Evolutionary conservation across 208 protist species (phyloP).

Genomic region (Crithidia sp.): DNA sequence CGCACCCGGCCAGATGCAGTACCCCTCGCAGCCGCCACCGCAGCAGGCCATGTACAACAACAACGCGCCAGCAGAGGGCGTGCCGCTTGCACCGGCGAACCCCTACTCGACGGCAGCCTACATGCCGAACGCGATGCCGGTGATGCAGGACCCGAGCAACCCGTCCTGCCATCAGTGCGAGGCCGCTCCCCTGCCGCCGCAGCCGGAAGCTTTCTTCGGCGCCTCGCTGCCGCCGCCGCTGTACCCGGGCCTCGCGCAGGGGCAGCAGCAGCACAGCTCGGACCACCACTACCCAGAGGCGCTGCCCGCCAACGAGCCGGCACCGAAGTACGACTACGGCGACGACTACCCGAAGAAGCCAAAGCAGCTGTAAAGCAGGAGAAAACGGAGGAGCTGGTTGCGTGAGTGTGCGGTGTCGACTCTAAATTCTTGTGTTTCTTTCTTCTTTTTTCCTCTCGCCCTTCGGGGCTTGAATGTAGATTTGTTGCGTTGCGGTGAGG

Average conservation of each 20-base stretch:
- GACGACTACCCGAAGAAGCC: slow-evolving; percentile 20
- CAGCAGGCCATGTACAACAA: slow-evolving; percentile 16
- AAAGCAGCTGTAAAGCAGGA: slow-evolving; percentile 15
- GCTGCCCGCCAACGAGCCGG: not conserved
- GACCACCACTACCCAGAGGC: slow-evolving; percentile 10
- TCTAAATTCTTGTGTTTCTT: not conserved
- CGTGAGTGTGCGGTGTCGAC: not conserved
- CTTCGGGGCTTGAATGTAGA: not conserved
- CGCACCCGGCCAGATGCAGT: slow-evolving; percentile 6
- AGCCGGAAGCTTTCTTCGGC: slow-evolving; percentile 18
- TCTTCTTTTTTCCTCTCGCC: not conserved
- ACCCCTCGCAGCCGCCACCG: not conserved
- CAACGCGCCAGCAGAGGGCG: slow-evolving; percentile 30
- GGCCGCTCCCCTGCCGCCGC: slow-evolving; percentile 29
- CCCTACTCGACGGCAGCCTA: slow-evolving; percentile 47
- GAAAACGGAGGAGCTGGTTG: not conserved
- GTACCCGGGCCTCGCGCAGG: slow-evolving; percentile 12
- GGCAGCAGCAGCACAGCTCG: not conserved
- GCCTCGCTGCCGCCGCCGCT: slow-evolving; percentile 34
- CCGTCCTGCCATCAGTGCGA: slow-evolving; percentile 9
- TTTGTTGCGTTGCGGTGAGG: slow-evolving; percentile 5
- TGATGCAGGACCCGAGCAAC: slow-evolving; percentile 16
- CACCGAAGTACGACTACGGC: slow-evolving; percentile 7
- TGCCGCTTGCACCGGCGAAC: slow-evolving; percentile 26
- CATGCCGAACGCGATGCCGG: slow-evolving; percentile 19